Evolutionary conservation across 2,329 filamentous ascomycete species (phyloP), one percentile per base, ranked within the genome.

Genomic region (Zymoseptoria crescenta): DNA sequence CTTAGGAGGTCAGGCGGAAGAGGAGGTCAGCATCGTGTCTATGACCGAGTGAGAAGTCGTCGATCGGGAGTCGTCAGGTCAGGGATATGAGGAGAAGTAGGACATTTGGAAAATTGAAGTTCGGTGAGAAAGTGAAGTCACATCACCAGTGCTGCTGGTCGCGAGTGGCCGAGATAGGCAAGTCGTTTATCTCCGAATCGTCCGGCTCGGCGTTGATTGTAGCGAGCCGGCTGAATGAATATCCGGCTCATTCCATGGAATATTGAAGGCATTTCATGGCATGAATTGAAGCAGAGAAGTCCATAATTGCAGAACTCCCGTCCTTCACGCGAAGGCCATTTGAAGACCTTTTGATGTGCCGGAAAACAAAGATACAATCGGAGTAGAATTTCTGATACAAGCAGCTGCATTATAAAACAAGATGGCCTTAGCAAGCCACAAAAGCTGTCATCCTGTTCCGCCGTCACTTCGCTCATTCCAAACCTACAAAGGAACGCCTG

Each of bases 151-250:
- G 10, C 10, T 41, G 35, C 35, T 41, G 24, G 49, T 56, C 49
- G 55, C 55, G 48, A 56, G 27, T 52, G 55, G 55, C 49, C 55
- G 55, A 56, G 55, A 56, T 54, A 56, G 49, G 55, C 35, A 45
- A 45, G 35, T 45, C 35, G 13, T 45, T 45, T 45, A 45, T 45
- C 35, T 13, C 13, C 35, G 24, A 24, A 24, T 24, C 24, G 24
- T 24, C 24, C 24, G 24, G 24, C 35, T 45, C 35, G 35, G 35
- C 35, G 35, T 45, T n/a, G 7, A 16, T 16, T 45, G 35, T 13
- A 13, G n/a, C 35, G 35, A 45, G n/a, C 13, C 35, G 35, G 35
- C 35, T 45, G 35, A 45, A 45, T 45, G 35, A 45, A 45, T 45
- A 45, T 45, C 35, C 35, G n/a, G 4, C 16, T 45, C 4, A 7